Conservation (phyloP, 1,139 yeast species). For the Candida sanyaensis region DNA sequence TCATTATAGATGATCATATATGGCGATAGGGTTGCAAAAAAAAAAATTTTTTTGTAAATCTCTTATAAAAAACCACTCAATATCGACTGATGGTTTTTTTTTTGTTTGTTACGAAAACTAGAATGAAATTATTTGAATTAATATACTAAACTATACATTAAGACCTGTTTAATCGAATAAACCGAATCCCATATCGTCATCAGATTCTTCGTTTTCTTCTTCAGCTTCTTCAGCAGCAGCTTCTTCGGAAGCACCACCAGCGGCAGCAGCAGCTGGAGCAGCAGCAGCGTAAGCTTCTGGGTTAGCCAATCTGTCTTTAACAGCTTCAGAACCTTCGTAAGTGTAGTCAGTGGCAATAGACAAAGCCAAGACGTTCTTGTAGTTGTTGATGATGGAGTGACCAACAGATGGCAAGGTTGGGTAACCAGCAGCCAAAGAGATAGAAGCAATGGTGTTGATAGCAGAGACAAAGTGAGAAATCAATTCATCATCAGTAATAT, state of each 20-base stretch:
- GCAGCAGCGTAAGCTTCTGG: constrained; percentile 97
- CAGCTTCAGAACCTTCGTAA: constrained; percentile 98
- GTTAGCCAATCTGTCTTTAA: constrained; percentile 92
- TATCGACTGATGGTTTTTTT: no score
- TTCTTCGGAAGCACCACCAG: constrained; percentile 74
- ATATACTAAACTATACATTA: constrained; percentile 2
- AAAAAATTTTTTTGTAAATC: background rate
- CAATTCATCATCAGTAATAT: constrained; percentile 97
- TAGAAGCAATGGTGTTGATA: constrained; percentile 88
- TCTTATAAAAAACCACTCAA: no score
- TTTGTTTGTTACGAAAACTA: no score
- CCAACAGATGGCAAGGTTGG: constrained; percentile 99
- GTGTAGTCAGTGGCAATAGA: constrained; percentile 99
- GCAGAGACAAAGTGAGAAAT: constrained; percentile 91
- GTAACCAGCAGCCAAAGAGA: constrained; percentile 97
- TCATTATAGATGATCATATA: background rate
- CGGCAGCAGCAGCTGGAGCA: constrained; percentile 94
- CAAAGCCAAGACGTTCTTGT: constrained; percentile 98
- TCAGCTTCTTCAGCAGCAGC: constrained; percentile 64
- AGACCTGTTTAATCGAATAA: constrained; percentile 79
- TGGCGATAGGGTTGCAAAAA: constrained; percentile 8
- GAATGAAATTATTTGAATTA: background rate
- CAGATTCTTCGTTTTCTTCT: constrained; percentile 70
- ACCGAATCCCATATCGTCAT: constrained; percentile 93
- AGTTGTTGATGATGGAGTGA: constrained; percentile 98